phyloP scores from a whole-genome alignment of 768 basidiomycete species.

The Sporobolomyces pararoseus region DNA sequence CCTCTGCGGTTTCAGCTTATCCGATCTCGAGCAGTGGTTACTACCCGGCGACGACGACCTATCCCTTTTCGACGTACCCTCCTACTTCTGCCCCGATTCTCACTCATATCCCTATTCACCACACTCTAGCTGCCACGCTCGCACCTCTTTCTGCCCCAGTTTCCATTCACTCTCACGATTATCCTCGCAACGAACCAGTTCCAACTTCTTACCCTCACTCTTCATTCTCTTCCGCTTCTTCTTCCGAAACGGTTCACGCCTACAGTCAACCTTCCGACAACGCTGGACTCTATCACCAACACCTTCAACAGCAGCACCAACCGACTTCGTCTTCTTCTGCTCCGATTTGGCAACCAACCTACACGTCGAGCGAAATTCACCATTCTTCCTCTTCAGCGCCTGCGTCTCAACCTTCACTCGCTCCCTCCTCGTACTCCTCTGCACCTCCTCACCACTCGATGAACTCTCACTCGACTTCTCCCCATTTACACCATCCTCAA shows the following conservation, averaged over 20 bases:
- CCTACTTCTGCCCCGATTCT: slow-evolving; percentile 3
- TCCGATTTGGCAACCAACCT: not conserved
- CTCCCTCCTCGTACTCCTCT: not conserved
- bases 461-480: not conserved
- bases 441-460: not conserved
- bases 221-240: not conserved
- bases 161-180: slow-evolving; percentile 2
- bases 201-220: slow-evolving; percentile 3
- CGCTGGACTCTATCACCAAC: not conserved
- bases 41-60: slow-evolving; percentile 7
- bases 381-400: not conserved
- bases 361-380: not conserved
- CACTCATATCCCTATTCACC: slow-evolving; percentile 15
- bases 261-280: not conserved
- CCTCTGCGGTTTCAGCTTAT: not conserved
- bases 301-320: not conserved
- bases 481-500: slow-evolving; percentile 1
- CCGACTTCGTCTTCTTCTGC: too few species aligned
- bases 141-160: slow-evolving; percentile 5
- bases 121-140: slow-evolving; percentile 14
- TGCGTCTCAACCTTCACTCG: not conserved
- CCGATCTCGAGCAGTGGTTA: slow-evolving; percentile 5
- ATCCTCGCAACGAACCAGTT: not conserved
- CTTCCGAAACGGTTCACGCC: not conserved
- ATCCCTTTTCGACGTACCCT: slow-evolving; percentile 4